phyloP scores from a whole-genome alignment of 148 eudicot species.

The Rheum nobile region DNA sequence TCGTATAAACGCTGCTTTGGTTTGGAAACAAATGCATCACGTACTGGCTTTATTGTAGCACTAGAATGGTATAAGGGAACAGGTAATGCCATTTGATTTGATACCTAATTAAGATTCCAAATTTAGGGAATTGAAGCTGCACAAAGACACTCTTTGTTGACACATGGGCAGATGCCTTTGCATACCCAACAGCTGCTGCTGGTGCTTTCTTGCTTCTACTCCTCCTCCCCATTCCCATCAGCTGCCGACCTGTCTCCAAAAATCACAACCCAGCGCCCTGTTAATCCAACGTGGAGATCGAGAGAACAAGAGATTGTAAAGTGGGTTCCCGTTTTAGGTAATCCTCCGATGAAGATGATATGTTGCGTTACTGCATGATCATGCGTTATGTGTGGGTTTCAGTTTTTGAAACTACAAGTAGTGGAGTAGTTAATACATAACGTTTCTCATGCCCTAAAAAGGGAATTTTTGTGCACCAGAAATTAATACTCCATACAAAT shows the following conservation, averaged over 20 bases:
- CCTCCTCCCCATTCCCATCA: neutral
- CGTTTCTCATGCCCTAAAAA: neutral
- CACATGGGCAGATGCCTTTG: neutral
- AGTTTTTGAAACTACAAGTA: neutral
- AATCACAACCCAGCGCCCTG: neutral
- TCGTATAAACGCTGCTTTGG: too few relatives aligned
- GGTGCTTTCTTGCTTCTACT: neutral
- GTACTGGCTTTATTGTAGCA: too few relatives aligned
- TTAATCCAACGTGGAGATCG: neutral
- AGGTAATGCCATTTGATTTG: too few relatives aligned
- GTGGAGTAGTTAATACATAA: neutral
- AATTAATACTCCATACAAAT: neutral
- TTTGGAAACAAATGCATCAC: too few relatives aligned
- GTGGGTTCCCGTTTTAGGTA: neutral
- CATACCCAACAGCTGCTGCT: neutral
- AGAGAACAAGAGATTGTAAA: neutral
- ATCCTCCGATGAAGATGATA: neutral
- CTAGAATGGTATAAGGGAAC: too few relatives aligned
- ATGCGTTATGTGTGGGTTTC: neutral
- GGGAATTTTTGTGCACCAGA: neutral
- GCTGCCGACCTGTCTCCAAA: neutral
- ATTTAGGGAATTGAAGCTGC: neutral
- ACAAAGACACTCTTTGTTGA: neutral
- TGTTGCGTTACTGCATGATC: neutral
- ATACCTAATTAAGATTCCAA: too few relatives aligned